Evolutionary conservation across 495 filamentous ascomycete genomes (phyloP), one percentile per base, ranked within the genome.

Genomic region (Aspergillus leporis): DNA sequence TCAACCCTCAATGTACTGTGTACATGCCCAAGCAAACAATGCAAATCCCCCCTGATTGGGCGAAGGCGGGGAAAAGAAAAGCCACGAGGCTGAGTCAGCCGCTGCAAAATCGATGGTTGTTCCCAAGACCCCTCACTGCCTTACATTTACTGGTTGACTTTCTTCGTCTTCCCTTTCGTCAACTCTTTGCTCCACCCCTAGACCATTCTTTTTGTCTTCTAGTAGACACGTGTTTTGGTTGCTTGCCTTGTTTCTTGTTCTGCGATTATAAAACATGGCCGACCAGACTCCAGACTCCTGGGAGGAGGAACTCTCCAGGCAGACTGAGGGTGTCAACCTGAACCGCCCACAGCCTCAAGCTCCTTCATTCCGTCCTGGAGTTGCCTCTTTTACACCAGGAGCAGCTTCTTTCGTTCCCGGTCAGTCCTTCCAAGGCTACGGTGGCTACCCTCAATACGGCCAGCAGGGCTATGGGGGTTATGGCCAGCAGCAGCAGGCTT

Each of bases 261-360:
- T 55, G 54, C 61, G 8, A 56, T 38, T 60, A 41, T 58, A 73
- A 86, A n/a, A 68, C 62, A 96, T 97, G 93, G 88, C 93, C 52
- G 82, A 81, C 66, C 83, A 90, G 59, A 78, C 80, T 38, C 87
- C 91, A 48, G 91, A 96, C 60, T 93, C 90, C 19, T 98, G 94
- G 94, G 94, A 98, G 78, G 91, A 98, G 64, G 94, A 96, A 59
- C 87, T 92, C 69, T 86, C 91, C 38, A 88, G 85, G 49, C 90
- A 96, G 78, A 90, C 96, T 53, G 90, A 94, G 58, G 85, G 89
- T 62, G 85, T 97, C 62, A 85, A 90, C 56, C 83, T 88, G 70
- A 92, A 93, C 73, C 91, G 91, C 63, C 70, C 92, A 41, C 85
- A 86, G 70, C 75, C 80, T 60, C 85, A 84, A 71, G 78, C 81